Evolutionary conservation across 192 early-diverging fungal genomes (phyloP).

Genomic region (Funneliformis geosporum): DNA sequence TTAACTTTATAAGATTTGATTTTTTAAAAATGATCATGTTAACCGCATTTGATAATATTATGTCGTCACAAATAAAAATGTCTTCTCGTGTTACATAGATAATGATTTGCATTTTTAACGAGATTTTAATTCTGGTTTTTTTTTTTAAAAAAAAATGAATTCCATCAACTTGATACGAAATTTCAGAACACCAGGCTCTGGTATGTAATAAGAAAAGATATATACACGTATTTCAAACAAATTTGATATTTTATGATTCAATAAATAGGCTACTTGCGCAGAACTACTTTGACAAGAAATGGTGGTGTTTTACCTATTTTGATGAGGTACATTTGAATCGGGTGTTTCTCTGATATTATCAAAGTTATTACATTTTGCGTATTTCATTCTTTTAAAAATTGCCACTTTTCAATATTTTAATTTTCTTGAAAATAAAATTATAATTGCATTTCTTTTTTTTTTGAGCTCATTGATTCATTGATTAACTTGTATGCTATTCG

Average conservation of each 20-base stretch:
- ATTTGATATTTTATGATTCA: not conserved
- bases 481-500: not conserved
- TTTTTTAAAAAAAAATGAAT: not conserved
- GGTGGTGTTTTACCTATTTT: not conserved
- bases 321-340: not conserved
- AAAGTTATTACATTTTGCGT: no score
- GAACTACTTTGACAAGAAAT: not conserved
- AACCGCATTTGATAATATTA: no score
- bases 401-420: no score
- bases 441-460: not conserved
- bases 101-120: no score
- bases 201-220: not conserved
- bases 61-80: no score
- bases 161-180: not conserved
- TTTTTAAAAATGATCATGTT: no score
- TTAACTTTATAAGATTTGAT: no score
- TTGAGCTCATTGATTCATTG: not conserved
- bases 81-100: no score
- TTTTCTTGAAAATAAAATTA: no score
- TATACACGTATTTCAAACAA: not conserved
- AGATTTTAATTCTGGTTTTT: not conserved
- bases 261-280: not conserved
- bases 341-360: no score
- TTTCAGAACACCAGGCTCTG: not conserved
- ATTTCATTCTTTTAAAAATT: no score